phyloP scores from a whole-genome alignment of 768 basidiomycete species.

The Nidula microcarpa region DNA sequence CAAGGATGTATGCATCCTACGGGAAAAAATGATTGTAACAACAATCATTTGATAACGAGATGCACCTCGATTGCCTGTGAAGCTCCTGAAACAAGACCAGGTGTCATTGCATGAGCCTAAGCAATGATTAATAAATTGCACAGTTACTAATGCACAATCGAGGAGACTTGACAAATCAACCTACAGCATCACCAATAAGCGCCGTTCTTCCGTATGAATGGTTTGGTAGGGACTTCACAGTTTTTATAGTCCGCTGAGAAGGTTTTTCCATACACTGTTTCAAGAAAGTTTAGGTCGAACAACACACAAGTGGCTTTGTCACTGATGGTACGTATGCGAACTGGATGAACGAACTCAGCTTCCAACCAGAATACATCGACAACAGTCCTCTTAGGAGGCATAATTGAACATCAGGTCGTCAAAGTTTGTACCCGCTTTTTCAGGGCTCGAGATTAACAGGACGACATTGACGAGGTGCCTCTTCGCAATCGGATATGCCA shows the following conservation, averaged over 20 bases:
- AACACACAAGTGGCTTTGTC: neutral
- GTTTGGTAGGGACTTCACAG: neutral
- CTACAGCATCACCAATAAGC: slow-evolving; percentile 19
- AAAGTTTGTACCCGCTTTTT: neutral
- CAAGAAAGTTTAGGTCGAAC: neutral
- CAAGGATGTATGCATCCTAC: neutral
- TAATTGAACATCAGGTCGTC: neutral
- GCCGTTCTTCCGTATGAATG: slow-evolving; percentile 7
- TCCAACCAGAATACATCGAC: neutral
- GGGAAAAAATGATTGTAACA: neutral
- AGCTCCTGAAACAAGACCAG: neutral
- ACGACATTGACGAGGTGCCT: neutral
- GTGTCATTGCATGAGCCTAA: neutral
- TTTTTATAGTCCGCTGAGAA: neutral
- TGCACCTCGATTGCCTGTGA: neutral
- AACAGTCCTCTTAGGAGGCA: neutral
- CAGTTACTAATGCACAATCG: neutral
- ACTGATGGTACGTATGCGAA: neutral
- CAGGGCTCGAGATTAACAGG: neutral
- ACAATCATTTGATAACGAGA: neutral
- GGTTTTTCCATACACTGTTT: neutral
- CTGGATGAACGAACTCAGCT: neutral
- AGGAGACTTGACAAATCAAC: neutral
- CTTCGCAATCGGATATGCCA: neutral
- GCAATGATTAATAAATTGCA: neutral